phyloP scores from a whole-genome alignment of 306 rosid species.

The Quercus berberidifolia region DNA sequence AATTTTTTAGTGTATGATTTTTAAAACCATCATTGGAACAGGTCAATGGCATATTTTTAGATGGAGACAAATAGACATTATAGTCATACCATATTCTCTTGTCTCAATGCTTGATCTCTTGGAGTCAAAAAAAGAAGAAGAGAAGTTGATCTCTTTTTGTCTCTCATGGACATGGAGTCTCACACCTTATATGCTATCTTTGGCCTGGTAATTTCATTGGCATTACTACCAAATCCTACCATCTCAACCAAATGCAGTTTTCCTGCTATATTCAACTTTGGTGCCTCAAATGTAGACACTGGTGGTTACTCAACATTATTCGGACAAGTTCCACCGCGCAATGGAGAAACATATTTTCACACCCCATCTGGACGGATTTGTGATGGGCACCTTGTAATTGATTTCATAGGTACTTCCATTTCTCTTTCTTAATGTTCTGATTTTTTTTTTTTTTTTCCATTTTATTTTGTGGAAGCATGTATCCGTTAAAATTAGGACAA shows the following conservation, averaged over 20 bases:
- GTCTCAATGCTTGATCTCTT: no score
- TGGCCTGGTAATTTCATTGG: slow-evolving; percentile 9
- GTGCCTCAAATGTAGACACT: slow-evolving; percentile 61
- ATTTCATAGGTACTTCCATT: slow-evolving; percentile 47
- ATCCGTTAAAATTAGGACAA: neutral
- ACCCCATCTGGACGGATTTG: slow-evolving; percentile 62
- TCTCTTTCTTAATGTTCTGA: neutral
- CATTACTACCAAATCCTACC: neutral
- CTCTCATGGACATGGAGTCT: neutral
- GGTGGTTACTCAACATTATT: slow-evolving; percentile 55
- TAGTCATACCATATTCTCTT: no score
- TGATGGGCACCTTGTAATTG: slow-evolving; percentile 61
- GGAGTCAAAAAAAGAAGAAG: no score
- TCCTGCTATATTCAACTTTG: slow-evolving; percentile 53
- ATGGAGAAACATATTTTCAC: slow-evolving; percentile 52
- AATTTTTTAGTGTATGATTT: no score
- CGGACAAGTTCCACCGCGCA: slow-evolving; percentile 56
- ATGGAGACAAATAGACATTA: no score
- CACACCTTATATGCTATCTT: neutral
- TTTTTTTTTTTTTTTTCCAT: neutral
- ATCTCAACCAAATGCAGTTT: slow-evolving; percentile 18
- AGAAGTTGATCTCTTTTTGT: neutral
- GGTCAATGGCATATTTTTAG: no score
- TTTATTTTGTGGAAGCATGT: neutral
- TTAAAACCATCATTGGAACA: no score